Conservation (phyloP, 2,329 filamentous ascomycete species). For the Xylariomycetidae sp. region DNA sequence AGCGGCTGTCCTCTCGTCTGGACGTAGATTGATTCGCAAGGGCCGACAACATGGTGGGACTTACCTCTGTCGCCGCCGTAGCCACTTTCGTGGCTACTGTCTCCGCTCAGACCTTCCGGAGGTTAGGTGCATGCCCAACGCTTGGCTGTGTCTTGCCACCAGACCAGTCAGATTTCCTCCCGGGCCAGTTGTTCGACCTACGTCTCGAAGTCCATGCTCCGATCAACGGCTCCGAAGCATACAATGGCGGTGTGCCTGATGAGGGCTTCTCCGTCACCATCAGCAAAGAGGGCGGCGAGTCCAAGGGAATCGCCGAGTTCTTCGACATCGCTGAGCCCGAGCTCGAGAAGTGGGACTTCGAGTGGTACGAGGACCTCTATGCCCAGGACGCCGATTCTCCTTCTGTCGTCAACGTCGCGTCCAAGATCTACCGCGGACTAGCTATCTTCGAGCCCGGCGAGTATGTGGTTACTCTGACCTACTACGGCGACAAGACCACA, state of each 20-base stretch:
- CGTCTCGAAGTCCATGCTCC: conserved; percentile 79
- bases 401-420: conserved; percentile 72
- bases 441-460: conserved; percentile 74
- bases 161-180: conserved; percentile 72
- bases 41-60: too few relatives aligned
- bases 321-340: conserved; percentile 67
- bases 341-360: conserved; percentile 77
- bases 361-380: conserved; percentile 82
- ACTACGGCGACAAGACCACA: conserved; percentile 69
- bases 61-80: too few relatives aligned
- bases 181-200: conserved; percentile 80
- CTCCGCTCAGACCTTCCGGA: conserved; percentile 54
- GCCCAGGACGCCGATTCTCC: conserved; percentile 65
- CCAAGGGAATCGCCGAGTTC: conserved; percentile 56
- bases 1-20: too few relatives aligned
- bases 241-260: conserved; percentile 62
- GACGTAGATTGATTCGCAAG: too few relatives aligned
- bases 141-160: conserved; percentile 58
- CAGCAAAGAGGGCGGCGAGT: conserved; percentile 53
- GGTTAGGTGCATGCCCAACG: conserved; percentile 53
- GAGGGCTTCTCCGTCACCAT: conserved; percentile 73
- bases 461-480: conserved; percentile 71
- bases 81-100: conserved; percentile 34
- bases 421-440: conserved; percentile 73
- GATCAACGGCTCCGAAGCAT: conserved; percentile 76